Conservation (phyloP, 2,329 filamentous ascomycete genomes). For the Fusarium sp. region DNA sequence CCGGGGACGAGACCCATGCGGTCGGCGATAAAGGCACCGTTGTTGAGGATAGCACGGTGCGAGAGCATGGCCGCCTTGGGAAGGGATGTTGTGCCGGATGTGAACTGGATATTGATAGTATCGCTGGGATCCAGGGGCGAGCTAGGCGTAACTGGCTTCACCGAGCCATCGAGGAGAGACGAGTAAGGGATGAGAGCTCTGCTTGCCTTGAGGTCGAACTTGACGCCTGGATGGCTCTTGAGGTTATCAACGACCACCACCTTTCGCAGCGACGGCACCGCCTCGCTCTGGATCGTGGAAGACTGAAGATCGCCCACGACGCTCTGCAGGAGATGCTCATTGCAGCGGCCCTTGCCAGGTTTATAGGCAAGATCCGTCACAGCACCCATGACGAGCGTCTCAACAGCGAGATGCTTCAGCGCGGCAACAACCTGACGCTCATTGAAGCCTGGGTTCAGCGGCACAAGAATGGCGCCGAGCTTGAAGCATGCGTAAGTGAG, state of each 20-base stretch:
- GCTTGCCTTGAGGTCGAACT: conserved; percentile 57
- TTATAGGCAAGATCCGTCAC: conserved; percentile 85
- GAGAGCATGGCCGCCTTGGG: conserved; percentile 93
- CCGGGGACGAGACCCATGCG: conserved; percentile 82
- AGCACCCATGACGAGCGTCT: conserved; percentile 84
- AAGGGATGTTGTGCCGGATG: conserved; percentile 89
- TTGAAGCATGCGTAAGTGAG: conserved; percentile 94
- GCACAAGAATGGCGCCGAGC: conserved; percentile 93
- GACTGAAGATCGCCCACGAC: conserved; percentile 58
- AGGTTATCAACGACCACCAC: conserved; percentile 87
- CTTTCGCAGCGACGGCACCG: conserved; percentile 76
- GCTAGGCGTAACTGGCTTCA: conserved; percentile 55
- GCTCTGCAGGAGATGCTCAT: conserved; percentile 59
- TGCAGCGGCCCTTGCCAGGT: conserved; percentile 65
- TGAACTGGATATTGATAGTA: conserved; percentile 95
- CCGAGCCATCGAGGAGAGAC: conserved; percentile 52
- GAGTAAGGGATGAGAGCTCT: conserved; percentile 60
- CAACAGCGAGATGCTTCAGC: conserved; percentile 78
- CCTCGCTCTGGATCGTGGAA: conserved; percentile 49
- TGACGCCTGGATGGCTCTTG: conserved; percentile 55
- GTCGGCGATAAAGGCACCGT: conserved; percentile 84
- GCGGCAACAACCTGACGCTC: conserved; percentile 81
- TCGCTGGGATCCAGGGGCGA: conserved; percentile 69
- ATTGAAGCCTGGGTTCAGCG: conserved; percentile 92
- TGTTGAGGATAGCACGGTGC: conserved; percentile 91